These are phyloP conservation scores for Quambalaria eucalypti DNA, from an alignment of 1,284 basidiomycete genomes.

Conservation along the genomic window DNA sequence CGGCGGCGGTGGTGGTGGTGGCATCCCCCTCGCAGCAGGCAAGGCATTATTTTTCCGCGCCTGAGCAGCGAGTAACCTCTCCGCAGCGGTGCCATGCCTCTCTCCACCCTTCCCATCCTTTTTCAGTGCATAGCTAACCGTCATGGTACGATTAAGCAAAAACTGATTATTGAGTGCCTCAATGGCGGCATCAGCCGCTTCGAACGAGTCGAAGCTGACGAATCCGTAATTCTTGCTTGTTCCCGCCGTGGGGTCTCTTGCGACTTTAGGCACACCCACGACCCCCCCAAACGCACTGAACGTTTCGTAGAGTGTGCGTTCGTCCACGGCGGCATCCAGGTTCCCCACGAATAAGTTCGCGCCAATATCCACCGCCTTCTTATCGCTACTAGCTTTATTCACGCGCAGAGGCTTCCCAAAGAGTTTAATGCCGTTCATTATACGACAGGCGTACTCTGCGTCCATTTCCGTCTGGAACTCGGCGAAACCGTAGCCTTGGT, in stretches of 20 bases:
- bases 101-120: constrained; percentile 97
- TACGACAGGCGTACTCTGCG: constrained; percentile 97
- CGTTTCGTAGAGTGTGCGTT: constrained; percentile 82
- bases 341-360: constrained; percentile 95
- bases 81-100: constrained; percentile 87
- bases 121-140: constrained; percentile 95
- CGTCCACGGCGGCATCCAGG: constrained; percentile 86
- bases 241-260: constrained; percentile 73
- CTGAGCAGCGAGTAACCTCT: constrained; percentile 85
- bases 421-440: constrained; percentile 99
- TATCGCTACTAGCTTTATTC: constrained; percentile 88
- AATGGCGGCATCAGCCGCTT: constrained; percentile 87
- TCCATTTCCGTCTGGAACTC: constrained; percentile 96
- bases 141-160: constrained; percentile 93
- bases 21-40: constrained; percentile 49
- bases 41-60: constrained; percentile 87
- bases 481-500: constrained; percentile 98
- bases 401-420: constrained; percentile 97
- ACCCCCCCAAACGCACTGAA: constrained; percentile 89
- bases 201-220: constrained; percentile 92
- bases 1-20: constrained; percentile 23
- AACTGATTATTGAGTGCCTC: constrained; percentile 96
- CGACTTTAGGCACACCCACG: constrained; percentile 88
- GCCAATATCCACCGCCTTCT: constrained; percentile 94
- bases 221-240: constrained; percentile 93